Evolutionary conservation across 345 rosid genomes (phyloP).

Genomic region (Citrus australasica): DNA sequence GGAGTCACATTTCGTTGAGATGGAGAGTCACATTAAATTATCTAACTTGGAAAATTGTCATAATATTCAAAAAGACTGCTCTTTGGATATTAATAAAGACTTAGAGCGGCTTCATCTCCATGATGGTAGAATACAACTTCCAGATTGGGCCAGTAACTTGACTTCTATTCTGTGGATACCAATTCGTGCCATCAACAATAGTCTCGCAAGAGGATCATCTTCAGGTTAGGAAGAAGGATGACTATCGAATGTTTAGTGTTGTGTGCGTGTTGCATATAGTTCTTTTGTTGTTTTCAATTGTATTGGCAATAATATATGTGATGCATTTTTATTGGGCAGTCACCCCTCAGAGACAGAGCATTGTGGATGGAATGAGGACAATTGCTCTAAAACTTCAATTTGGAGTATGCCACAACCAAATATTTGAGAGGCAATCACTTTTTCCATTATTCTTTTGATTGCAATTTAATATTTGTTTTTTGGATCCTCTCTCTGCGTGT

Average conservation of each 20-base stretch:
- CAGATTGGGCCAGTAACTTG: conserved; percentile 84
- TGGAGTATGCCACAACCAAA: conserved; percentile 86
- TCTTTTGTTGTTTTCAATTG: conserved; percentile 11
- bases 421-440: conserved; percentile 67
- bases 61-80: conserved; percentile 24
- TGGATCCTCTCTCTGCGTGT: background rate
- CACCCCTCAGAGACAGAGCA: conserved; percentile 60
- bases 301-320: background rate
- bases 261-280: conserved; percentile 7
- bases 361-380: conserved; percentile 96
- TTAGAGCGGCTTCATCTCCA: conserved; percentile 54
- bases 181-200: conserved; percentile 64
- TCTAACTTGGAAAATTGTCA: conserved; percentile 26
- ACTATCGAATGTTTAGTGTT: conserved; percentile 15
- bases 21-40: conserved; percentile 51
- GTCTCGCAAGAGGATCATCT: conserved; percentile 84
- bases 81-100: conserved; percentile 39
- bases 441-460: conserved; percentile 9
- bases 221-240: conserved; percentile 53
- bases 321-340: conserved; percentile 44
- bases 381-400: conserved; percentile 93
- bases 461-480: background rate
- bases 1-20: conserved; percentile 75
- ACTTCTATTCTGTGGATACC: conserved; percentile 91
- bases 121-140: conserved; percentile 67